Conservation (phyloP, 2,329 filamentous ascomycete genomes). For the Colletotrichum lini region DNA sequence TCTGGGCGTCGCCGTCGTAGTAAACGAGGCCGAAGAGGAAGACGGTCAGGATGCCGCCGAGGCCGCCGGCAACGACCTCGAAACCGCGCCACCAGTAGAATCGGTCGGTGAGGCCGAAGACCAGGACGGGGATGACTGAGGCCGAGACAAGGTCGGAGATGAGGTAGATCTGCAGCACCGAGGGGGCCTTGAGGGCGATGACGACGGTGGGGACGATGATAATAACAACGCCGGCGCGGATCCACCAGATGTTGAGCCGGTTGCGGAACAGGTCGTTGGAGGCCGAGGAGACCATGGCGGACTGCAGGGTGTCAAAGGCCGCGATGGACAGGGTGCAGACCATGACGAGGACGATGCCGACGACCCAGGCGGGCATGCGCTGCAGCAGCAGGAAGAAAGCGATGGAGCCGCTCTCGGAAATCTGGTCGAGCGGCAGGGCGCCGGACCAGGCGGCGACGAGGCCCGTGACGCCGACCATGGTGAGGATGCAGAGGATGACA, state of each 20-base stretch:
- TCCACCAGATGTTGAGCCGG: constrained; percentile 80
- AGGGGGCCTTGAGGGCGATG: constrained; percentile 80
- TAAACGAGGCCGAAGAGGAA: constrained; percentile 87
- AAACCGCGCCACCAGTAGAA: constrained; percentile 84
- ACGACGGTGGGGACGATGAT: constrained; percentile 82
- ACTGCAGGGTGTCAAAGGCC: constrained; percentile 85
- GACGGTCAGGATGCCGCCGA: constrained; percentile 83
- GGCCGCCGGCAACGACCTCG: constrained; percentile 83
- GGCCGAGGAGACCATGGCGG: constrained; percentile 86
- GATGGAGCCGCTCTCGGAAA: constrained; percentile 72
- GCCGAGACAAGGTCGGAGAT: constrained; percentile 86
- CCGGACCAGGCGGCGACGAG: constrained; percentile 85
- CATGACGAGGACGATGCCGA: constrained; percentile 87
- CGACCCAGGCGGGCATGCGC: constrained; percentile 83
- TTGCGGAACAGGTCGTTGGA: constrained; percentile 91
- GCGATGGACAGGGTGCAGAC: constrained; percentile 82
- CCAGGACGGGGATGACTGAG: constrained; percentile 80
- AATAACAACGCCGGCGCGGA: constrained; percentile 78
- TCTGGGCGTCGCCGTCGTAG: constrained; percentile 78
- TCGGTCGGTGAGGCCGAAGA: constrained; percentile 77
- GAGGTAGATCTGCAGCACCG: constrained; percentile 85
- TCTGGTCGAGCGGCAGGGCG: constrained; percentile 74
- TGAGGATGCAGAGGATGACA: constrained; percentile 77
- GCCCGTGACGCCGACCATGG: constrained; percentile 80
- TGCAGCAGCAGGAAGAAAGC: constrained; percentile 83